A percentile compares a stretch with the other conserved stretches of the same genome.
These are phyloP conservation scores for Mytilinidion resinicola DNA, from an alignment of 495 filamentous ascomycete species.

Conservation along the genomic window DNA sequence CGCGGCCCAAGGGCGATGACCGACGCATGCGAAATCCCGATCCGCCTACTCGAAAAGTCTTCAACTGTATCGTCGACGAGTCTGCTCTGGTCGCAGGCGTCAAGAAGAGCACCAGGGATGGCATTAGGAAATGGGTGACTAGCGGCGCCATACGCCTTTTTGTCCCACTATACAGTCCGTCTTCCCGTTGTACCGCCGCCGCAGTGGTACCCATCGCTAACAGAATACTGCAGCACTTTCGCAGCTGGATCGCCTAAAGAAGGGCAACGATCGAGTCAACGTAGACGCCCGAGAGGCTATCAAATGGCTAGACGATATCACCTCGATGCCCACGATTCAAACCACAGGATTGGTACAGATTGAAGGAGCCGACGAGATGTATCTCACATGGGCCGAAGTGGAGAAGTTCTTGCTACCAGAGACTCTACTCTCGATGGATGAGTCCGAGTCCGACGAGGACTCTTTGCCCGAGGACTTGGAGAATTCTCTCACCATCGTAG, in stretches of 20 bases:
- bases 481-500: slow-evolving; percentile 49
- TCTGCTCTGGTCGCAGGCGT: slow-evolving; percentile 63
- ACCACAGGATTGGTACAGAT: slow-evolving; percentile 21
- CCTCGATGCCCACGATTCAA: slow-evolving; percentile 45
- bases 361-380: slow-evolving; percentile 50
- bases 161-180: slow-evolving; percentile 60
- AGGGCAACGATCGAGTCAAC: slow-evolving; percentile 48
- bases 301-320: slow-evolving; percentile 59
- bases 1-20: slow-evolving; percentile 21
- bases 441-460: slow-evolving; percentile 44
- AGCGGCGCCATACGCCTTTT: slow-evolving; percentile 59
- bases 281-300: slow-evolving; percentile 60
- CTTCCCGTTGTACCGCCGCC: not conserved
- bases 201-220: not conserved
- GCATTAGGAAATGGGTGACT: slow-evolving; percentile 60
- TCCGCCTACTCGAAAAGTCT: slow-evolving; percentile 51
- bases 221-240: slow-evolving; percentile 44
- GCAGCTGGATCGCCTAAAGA: slow-evolving; percentile 49
- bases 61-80: slow-evolving; percentile 71
- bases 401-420: slow-evolving; percentile 50
- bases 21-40: slow-evolving; percentile 15
- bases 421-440: slow-evolving; percentile 34
- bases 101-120: slow-evolving; percentile 45
- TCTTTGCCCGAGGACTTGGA: slow-evolving; percentile 48
- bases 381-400: slow-evolving; percentile 54